phyloP scores from a whole-genome alignment of 805 yeast species.

The Yamadazyma ubonensis region DNA sequence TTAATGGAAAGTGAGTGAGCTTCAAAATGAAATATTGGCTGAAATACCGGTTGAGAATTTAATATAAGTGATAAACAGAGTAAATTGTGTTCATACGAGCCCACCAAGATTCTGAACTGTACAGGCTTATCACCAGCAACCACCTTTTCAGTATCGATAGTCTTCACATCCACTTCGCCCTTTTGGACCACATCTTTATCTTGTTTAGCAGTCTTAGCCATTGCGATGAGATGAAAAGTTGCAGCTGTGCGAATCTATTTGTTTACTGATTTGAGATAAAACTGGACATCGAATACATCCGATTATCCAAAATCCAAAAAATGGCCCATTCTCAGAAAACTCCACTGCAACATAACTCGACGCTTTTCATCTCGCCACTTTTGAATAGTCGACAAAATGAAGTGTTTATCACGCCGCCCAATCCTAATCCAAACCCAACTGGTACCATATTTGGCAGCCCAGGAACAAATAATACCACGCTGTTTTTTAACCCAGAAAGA shows the following conservation, averaged over 20 bases:
- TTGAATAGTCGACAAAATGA: constrained; percentile 44
- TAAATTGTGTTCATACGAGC: constrained; percentile 93
- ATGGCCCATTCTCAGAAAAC: constrained; percentile 29
- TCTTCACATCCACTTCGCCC: too few relatives aligned
- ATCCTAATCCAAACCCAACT: constrained; percentile 49
- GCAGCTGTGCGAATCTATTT: not conserved
- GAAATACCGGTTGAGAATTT: constrained; percentile 61
- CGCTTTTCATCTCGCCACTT: constrained; percentile 70
- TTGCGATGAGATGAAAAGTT: constrained; percentile 9
- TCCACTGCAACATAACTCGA: constrained; percentile 66
- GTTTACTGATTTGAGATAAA: too few relatives aligned
- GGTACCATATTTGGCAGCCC: constrained; percentile 44
- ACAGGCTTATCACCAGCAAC: not conserved
- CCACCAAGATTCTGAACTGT: constrained; percentile 77
- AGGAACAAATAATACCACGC: constrained; percentile 34
- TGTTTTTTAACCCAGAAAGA: constrained; percentile 35
- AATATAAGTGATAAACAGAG: constrained; percentile 67
- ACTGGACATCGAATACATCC: not conserved
- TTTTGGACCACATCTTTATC: not conserved
- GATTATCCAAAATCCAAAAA: too few relatives aligned
- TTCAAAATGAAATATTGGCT: constrained; percentile 93
- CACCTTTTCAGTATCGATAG: too few relatives aligned
- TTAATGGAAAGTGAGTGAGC: constrained; percentile 90
- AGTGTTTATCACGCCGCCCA: constrained; percentile 48
- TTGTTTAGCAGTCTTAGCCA: not conserved